Conservation (phyloP, 176 grass and related monocot genomes). For the Bromus sterilis region DNA sequence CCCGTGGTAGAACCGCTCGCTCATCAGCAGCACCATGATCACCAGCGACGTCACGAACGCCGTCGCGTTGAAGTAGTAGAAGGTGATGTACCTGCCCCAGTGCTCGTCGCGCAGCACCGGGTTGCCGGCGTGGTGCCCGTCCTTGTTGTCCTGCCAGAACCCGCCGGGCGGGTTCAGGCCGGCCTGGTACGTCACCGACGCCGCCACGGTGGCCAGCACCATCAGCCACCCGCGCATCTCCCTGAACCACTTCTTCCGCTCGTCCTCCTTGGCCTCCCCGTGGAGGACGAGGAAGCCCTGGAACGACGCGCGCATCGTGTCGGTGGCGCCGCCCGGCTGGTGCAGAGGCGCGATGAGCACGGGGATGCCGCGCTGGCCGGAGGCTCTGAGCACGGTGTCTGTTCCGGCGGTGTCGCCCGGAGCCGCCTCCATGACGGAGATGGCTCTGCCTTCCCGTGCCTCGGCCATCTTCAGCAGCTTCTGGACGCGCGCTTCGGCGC, state of each 20-base stretch:
- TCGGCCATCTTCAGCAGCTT: background rate
- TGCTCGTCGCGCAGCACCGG: background rate
- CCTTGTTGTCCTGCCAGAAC: conserved; percentile 29
- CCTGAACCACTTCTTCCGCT: conserved; percentile 23
- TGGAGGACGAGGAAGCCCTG: conserved; percentile 17
- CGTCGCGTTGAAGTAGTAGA: conserved; percentile 47
- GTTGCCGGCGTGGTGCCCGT: background rate
- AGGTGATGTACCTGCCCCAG: conserved; percentile 2
- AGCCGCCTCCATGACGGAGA: background rate
- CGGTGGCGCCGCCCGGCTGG: background rate
- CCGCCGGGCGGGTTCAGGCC: conserved; percentile 41
- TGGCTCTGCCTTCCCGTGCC: background rate
- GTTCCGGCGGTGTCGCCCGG: background rate
- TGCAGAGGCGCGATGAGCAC: conserved; percentile 1
- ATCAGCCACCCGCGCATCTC: conserved; percentile 54
- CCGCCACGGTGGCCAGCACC: conserved; percentile 21
- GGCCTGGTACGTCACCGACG: conserved; percentile 23
- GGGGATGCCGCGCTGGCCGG: background rate
- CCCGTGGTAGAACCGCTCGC: conserved; percentile 31
- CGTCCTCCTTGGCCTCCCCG: background rate
- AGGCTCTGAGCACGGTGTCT: background rate
- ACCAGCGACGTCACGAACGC: conserved; percentile 40
- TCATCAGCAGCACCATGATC: conserved; percentile 41
- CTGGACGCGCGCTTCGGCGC: background rate
- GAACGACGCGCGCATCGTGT: background rate